These are phyloP conservation scores for Trypanosoma avium DNA, from an alignment of 208 protist genomes.

Conservation along the genomic window DNA sequence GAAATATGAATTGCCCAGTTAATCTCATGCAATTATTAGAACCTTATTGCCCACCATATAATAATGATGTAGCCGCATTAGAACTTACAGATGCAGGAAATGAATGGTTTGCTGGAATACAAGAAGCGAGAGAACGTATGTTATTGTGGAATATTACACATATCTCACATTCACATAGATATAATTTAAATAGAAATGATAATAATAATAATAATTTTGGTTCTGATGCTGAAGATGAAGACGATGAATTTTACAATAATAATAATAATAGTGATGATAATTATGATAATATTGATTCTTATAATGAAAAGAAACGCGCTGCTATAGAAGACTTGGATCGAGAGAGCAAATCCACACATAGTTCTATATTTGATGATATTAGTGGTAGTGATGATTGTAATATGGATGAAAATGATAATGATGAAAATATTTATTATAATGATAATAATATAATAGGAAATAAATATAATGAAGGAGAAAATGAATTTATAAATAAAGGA, in stretches of 20 bases:
- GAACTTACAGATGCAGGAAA: slow-evolving; percentile 37
- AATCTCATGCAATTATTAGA: slow-evolving; percentile 83
- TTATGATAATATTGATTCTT: slow-evolving; percentile 8
- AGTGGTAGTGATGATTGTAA: background rate
- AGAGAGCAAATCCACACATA: slow-evolving; percentile 53
- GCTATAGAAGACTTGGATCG: slow-evolving; percentile 33
- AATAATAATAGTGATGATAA: slow-evolving; percentile 29
- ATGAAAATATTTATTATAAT: slow-evolving; percentile 1
- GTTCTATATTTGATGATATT: slow-evolving; percentile 34
- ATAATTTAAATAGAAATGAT: background rate
- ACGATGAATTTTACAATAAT: background rate
- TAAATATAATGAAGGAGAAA: background rate
- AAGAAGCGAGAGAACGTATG: slow-evolving; percentile 23
- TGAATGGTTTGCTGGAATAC: slow-evolving; percentile 34
- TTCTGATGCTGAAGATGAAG: background rate
- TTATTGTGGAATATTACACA: slow-evolving; percentile 13
- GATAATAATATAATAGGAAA: slow-evolving; percentile 3
- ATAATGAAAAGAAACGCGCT: background rate
- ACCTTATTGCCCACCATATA: slow-evolving; percentile 82
- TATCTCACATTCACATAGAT: background rate
- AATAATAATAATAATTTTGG: no score
- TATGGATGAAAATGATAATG: background rate
- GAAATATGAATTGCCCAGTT: slow-evolving; percentile 55
- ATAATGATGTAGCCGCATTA: slow-evolving; percentile 29
- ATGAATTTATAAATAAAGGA: background rate